Conservation (phyloP, 78 protist genomes). For the Dictyostelium intermedium region DNA sequence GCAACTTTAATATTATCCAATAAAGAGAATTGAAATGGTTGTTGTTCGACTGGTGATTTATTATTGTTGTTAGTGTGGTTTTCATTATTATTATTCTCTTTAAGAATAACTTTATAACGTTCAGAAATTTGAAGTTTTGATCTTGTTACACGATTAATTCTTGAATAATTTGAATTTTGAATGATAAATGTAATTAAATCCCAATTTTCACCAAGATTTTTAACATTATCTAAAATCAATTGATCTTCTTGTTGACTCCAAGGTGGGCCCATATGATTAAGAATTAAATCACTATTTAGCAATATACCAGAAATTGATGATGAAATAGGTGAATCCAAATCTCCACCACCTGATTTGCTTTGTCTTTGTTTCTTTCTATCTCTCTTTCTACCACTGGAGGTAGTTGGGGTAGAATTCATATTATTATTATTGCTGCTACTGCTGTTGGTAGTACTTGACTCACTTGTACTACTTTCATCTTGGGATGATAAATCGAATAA, state of each 20-base stretch:
- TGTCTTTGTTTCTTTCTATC: not conserved
- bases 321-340: not conserved
- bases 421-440: not conserved
- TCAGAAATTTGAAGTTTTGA: constrained; percentile 30
- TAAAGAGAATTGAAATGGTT: constrained; percentile 29
- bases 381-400: not conserved
- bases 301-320: not conserved
- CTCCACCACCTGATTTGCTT: not conserved
- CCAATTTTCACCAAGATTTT: constrained; percentile 65
- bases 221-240: constrained; percentile 40
- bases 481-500: not conserved
- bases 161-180: not conserved
- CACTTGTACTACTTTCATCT: constrained; percentile 10
- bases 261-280: constrained; percentile 41
- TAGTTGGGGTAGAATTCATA: not conserved
- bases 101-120: constrained; percentile 1
- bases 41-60: not conserved
- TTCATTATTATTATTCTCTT: not conserved
- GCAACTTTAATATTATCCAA: constrained; percentile 15
- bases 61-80: not conserved
- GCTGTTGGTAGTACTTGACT: not conserved
- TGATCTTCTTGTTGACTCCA: constrained; percentile 64
- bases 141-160: constrained; percentile 1
- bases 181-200: constrained; percentile 46
- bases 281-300: not conserved